Evolutionary conservation across 768 basidiomycete species (phyloP), one percentile per base, ranked within the genome.

Genomic region (Daedaleopsis sinensis): DNA sequence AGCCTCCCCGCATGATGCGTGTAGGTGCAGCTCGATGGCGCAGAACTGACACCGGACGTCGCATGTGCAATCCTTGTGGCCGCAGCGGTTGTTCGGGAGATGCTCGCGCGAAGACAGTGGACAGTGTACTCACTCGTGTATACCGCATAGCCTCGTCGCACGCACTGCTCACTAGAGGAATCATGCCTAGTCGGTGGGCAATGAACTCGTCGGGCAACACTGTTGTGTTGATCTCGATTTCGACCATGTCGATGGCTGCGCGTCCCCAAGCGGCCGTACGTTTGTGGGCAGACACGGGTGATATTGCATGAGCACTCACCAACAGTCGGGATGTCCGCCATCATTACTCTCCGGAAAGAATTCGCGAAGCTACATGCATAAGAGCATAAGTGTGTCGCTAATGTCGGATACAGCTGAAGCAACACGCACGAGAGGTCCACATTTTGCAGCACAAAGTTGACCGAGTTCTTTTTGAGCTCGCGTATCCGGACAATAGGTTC

Each of bases 171-270:
- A 89, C 80, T 23, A 99, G 80, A 9, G 97, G 97, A 32, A 99
- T 82, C 86, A 97, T 90, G 23, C 97, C 97, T 35, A 99, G 80
- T 53, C 97, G 86, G 74, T 99, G 97, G 0, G 95, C 93, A 62
- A 99, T 90, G 78, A 95, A 97, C 77, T 99, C 97, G 76, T 99
- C 97, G 2, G 96, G 93, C 21, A 99, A 78, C 4, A 97, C 96
- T 1, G 93, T 88, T 5, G 94, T 94, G 73, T 99, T 99, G 57
- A 83, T 84, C 61, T 90, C 84, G 65, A 98, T 90, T 74, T 94
- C 91, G 12, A 98, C 96, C 76, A 96, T 89, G 78, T 99, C 97
- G 65, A 99, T 98, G 38, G 96, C 97, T 98, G 69, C 27, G 27
- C 27, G 27, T 32, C 27, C 27, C 27, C 27, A 21, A 52, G 42